Evolutionary conservation across 225 moss, liverwort and hornwort species (phyloP).

Genomic region (Ulota crispa): DNA sequence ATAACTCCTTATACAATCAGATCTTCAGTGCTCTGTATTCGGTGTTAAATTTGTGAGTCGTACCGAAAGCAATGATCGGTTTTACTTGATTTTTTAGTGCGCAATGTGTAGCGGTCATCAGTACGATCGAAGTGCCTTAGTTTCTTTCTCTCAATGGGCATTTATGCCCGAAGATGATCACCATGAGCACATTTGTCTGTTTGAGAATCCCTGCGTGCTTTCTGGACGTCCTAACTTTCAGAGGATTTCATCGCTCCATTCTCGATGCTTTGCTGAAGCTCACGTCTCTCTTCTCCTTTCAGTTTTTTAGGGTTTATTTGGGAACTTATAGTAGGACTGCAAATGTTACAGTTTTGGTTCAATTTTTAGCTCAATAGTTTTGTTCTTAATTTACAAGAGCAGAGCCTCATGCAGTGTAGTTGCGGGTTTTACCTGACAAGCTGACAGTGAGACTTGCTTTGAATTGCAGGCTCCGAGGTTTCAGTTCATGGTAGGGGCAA

Average conservation of each 20-base stretch:
- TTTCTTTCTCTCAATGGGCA: not conserved
- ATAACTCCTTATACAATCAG: not conserved
- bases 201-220: not conserved
- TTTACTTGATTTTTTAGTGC: not conserved
- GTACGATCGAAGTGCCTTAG: not conserved
- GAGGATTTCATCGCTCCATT: not conserved
- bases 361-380: not conserved
- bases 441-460: not conserved
- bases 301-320: not conserved
- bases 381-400: too few relatives aligned
- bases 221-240: not conserved
- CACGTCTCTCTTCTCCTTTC: not conserved
- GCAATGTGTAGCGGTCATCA: not conserved
- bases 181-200: not conserved
- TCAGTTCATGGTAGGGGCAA: slow-evolving; percentile 85
- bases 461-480: slow-evolving; percentile 94
- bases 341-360: slow-evolving; percentile 66
- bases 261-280: not conserved
- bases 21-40: not conserved
- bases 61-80: not conserved
- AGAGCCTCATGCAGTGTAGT: not conserved
- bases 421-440: not conserved
- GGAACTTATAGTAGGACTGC: not conserved
- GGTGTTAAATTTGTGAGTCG: not conserved
- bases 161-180: not conserved